Conservation (phyloP, 257 asterid genomes). For the Gardenia jasminoides region DNA sequence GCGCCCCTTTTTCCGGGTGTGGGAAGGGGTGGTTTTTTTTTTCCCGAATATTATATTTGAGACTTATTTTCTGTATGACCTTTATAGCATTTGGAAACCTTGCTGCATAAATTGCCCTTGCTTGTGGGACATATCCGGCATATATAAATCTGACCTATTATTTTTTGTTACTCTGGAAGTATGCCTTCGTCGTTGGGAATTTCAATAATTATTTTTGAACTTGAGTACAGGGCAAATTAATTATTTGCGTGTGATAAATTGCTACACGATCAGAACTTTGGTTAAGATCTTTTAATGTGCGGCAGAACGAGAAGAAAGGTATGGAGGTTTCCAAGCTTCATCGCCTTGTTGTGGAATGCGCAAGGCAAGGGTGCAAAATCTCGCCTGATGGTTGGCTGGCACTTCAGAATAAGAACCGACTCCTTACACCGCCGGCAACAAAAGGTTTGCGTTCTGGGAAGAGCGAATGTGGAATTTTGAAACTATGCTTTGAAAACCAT, state of each 20-base stretch:
- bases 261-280: neutral
- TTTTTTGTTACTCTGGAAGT: neutral
- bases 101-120: conserved; percentile 3
- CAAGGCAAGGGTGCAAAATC: no score
- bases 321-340: neutral
- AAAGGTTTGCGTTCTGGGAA: no score
- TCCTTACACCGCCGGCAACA: no score
- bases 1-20: neutral
- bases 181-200: neutral
- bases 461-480: no score
- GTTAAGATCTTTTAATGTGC: neutral
- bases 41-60: neutral
- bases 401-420: no score
- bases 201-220: neutral
- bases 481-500: no score
- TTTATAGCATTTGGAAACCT: no score
- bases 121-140: neutral
- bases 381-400: no score
- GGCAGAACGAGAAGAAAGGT: neutral
- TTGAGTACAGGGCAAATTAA: neutral
- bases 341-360: no score
- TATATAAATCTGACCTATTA: neutral
- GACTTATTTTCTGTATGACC: neutral
- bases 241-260: neutral
- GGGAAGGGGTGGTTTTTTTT: neutral